Conservation (phyloP, 768 basidiomycete species). For the Trametopsis cervina region DNA sequence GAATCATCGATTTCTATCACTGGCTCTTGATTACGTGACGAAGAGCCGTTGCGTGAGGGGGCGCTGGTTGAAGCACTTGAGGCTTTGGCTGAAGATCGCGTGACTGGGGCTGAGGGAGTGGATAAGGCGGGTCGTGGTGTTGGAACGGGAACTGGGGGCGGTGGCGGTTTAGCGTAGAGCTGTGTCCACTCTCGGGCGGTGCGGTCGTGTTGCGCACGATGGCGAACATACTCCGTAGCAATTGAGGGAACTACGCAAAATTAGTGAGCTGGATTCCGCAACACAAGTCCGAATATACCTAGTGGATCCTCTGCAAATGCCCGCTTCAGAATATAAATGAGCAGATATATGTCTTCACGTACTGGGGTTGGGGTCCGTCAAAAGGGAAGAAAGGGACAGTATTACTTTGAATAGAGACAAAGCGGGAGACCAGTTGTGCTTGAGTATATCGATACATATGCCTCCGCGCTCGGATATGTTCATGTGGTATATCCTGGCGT, state of each 20-base stretch:
- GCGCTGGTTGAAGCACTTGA: neutral
- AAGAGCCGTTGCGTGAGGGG: neutral
- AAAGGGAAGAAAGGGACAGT: slow-evolving; percentile 84
- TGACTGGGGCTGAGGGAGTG: slow-evolving; percentile 5
- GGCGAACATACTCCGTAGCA: slow-evolving; percentile 59
- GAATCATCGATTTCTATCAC: slow-evolving; percentile 24
- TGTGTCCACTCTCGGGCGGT: slow-evolving; percentile 78
- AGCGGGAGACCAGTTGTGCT: slow-evolving; percentile 92
- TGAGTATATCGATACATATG: slow-evolving; percentile 88
- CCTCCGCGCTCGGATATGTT: slow-evolving; percentile 77
- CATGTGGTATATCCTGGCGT: slow-evolving; percentile 77
- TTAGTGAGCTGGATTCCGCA: neutral
- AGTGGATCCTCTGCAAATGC: slow-evolving; percentile 55
- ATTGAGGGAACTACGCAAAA: slow-evolving; percentile 53
- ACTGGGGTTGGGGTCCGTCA: slow-evolving; percentile 95
- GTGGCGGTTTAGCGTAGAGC: slow-evolving; percentile 52
- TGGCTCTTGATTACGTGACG: slow-evolving; percentile 6
- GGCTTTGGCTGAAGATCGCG: neutral
- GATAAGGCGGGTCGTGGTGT: slow-evolving; percentile 1
- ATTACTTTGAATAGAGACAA: slow-evolving; percentile 92
- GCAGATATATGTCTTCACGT: slow-evolving; percentile 28
- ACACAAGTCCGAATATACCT: slow-evolving; percentile 33
- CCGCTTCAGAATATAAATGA: neutral
- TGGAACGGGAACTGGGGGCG: slow-evolving; percentile 25
- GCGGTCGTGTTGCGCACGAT: slow-evolving; percentile 64